Base-by-base conservation (phyloP, 108 stramenopile genomes). In the Epithemia pelagica region DNA sequence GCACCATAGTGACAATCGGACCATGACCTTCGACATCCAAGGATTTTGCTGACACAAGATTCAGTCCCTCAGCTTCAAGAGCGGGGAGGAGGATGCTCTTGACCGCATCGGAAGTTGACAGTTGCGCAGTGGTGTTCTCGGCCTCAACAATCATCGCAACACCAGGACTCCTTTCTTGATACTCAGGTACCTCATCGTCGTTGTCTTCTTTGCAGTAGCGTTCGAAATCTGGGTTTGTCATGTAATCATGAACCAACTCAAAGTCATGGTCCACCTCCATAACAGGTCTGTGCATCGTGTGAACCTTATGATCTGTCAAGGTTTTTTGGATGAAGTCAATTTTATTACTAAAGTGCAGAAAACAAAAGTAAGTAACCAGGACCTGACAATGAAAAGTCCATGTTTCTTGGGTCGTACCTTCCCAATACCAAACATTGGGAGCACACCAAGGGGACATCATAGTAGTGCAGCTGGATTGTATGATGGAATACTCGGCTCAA, bases 381-480 rank as follows among this genome's bases (percentile, higher is more conserved):
- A 46, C n/a, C n/a, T n/a, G n/a, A n/a, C n/a, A n/a, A n/a, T n/a
- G n/a, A n/a, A n/a, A n/a, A n/a, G n/a, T n/a, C n/a, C n/a, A n/a
- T n/a, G n/a, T n/a, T n/a, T n/a, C n/a, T n/a, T n/a, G n/a, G n/a
- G 15, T 46, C 37, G 5, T 46, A 46, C 37, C 37, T 65, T 46
- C 76, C 81, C 67, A 82, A 28, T 2, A 71, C 61, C 26, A 78
- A 62, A n/a, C 58, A 67, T 73, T 82, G 81, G 59, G 85, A 81
- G 67, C 92, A 91, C 32, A 91, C 66, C 28, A 86, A 78, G 32
- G 71, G 77, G 46, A 72, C 72, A 61, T 64, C 65, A 30, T 69
- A 71, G 28, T 57, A 75, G 52, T 55, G 64, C 24, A 67, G 59
- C 54, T 74, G 66, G 19, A 78, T 61, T 7, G 68, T 65, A 32